Evolutionary conservation across 192 early-diverging fungal species (phyloP).

Genomic region (Coemansia sp.): DNA sequence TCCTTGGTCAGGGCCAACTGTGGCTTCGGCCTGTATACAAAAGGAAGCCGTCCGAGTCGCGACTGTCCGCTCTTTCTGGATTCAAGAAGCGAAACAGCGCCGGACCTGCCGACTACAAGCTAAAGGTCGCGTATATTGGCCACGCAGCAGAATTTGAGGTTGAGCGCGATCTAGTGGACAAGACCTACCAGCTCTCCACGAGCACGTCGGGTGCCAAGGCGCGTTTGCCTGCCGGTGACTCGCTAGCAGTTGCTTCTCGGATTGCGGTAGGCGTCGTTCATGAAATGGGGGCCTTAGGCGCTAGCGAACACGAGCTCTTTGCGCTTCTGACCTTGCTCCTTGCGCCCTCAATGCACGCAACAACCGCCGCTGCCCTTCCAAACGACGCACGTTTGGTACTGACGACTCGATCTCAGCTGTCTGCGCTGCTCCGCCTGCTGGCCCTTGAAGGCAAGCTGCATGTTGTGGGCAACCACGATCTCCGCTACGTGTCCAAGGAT

Average conservation of each 20-base stretch:
- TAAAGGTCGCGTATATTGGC: neutral
- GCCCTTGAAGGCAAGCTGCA: constrained; percentile 2
- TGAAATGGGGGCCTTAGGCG: constrained; percentile 26
- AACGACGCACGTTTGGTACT: neutral
- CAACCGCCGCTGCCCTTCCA: neutral
- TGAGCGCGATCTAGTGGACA: neutral
- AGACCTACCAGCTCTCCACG: neutral
- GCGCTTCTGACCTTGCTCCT: constrained; percentile 3
- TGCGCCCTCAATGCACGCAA: neutral
- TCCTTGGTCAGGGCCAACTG: constrained; percentile 19
- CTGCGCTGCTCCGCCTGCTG: constrained; percentile 4
- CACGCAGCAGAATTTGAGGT: neutral
- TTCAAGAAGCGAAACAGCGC: constrained; percentile 2
- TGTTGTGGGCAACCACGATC: constrained; percentile 32
- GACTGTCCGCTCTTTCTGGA: constrained; percentile 7
- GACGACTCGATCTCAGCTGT: neutral
- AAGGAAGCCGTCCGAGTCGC: neutral
- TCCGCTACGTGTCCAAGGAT: constrained; percentile 27
- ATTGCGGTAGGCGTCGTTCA: constrained; percentile 9
- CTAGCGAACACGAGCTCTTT: constrained; percentile 20
- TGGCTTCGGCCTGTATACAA: constrained; percentile 32
- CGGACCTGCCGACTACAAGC: neutral
- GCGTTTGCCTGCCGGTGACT: neutral
- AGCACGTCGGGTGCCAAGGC: neutral
- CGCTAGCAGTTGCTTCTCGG: constrained; percentile 8